phyloP scores from a whole-genome alignment of 164 flowering plant species.

The Umbellularia californica region DNA sequence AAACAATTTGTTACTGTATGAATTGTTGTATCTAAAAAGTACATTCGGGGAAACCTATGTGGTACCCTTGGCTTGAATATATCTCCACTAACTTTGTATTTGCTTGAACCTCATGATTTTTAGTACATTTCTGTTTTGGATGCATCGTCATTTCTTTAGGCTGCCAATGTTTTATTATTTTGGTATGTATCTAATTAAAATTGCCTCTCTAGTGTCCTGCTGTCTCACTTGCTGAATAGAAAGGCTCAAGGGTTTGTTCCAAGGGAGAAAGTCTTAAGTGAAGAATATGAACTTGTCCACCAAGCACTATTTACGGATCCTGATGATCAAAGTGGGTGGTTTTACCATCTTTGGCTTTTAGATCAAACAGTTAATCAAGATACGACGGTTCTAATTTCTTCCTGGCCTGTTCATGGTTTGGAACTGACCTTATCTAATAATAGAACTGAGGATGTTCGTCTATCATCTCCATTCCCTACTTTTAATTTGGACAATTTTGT shows the following conservation, averaged over 20 bases:
- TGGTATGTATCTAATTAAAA: conserved; percentile 2
- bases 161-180: neutral
- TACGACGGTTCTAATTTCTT: conserved; percentile 50
- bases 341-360: conserved; percentile 93
- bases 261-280: conserved; percentile 54
- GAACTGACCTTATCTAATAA: conserved; percentile 32
- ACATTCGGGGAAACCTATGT: neutral
- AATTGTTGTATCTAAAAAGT: neutral
- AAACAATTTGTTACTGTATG: neutral
- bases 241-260: conserved; percentile 42
- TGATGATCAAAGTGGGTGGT: conserved; percentile 99
- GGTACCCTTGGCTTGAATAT: neutral
- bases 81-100: neutral
- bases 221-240: conserved; percentile 52
- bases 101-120: neutral
- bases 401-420: conserved; percentile 70
- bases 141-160: neutral
- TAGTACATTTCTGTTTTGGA: neutral
- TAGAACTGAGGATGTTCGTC: conserved; percentile 15
- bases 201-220: conserved; percentile 51
- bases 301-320: conserved; percentile 84
- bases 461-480: conserved; percentile 23
- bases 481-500: conserved; percentile 19
- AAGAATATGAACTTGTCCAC: conserved; percentile 77
- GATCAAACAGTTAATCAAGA: conserved; percentile 57